Evolutionary conservation across 148 eudicot genomes (phyloP), one percentile per base, ranked within the genome.

Genomic region (Nyssa sinensis): DNA sequence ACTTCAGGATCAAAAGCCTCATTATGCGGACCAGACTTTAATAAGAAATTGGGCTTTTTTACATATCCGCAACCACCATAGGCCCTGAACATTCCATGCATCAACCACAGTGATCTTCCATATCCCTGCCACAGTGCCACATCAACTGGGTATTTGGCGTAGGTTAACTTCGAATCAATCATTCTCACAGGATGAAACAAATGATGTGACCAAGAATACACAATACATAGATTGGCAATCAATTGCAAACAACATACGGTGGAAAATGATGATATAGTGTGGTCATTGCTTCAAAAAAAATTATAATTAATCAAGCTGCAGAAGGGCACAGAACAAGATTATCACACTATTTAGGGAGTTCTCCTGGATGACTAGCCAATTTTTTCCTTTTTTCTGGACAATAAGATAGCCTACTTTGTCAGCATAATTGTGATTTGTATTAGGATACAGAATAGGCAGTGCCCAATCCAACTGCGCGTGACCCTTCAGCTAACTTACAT

Each of bases 31-130:
- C 83, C 89, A 64, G 51, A 47, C 33, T 81, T 81, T 69, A 92
- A 74, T 28, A 92, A 79, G 64, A 92, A 80, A 57, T 85, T 81
- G 7, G 97, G 97, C 62, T 92, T 92, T 47, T 88, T 92, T 60
- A 92, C 88, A 68, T 84, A 92, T 68, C 97, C 97, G 71, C 97
- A 92, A 24, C 97, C 97, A 17, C 97, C 97, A 74, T 92, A 89
- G 32, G 89, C 88, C 82, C 84, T 86, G 75, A 92, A 89, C 97
- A 92, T 88, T 70, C 93, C 97, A 28, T 92, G 97, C 97, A 92
- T 92, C 76, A 88, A 55, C 97, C 97, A 92, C 0, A 89, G 82
- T 64, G 90, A 81, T 82, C 88, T 89, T 70, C 94, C 97, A 78
- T 81, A 81, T 49, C 97, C 93, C 93, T 92, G 76, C 71, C 57